These are phyloP conservation scores for Avicennia marina DNA, from an alignment of 257 asterid genomes.

Conservation along the genomic window DNA sequence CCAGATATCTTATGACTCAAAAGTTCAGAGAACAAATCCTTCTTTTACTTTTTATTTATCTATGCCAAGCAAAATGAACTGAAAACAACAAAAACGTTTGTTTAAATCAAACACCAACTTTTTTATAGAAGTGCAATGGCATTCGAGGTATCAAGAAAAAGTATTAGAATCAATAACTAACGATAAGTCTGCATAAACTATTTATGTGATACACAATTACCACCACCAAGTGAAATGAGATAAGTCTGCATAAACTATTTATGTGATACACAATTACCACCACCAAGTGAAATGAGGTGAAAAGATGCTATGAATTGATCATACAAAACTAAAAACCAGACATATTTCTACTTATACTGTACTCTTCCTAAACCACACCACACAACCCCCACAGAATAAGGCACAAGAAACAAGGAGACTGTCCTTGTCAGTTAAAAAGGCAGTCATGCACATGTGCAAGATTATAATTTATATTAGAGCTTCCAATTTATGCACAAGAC, in stretches of 20 bases:
- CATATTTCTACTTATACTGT: not conserved
- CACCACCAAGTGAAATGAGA: not conserved
- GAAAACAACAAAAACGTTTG: not conserved
- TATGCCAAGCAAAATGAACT: not conserved
- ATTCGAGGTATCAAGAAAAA: no score
- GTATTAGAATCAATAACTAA: no score
- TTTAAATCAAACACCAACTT: not conserved
- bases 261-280: not conserved
- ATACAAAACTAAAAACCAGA: not conserved
- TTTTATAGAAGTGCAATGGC: no score
- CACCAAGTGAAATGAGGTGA: not conserved
- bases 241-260: no score
- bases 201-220: not conserved
- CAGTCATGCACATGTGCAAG: not conserved
- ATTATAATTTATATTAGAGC: not conserved
- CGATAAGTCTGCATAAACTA: no score
- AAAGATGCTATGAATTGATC: not conserved
- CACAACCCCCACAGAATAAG: not conserved
- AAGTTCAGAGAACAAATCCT: not conserved
- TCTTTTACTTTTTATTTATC: not conserved
- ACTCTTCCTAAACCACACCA: not conserved
- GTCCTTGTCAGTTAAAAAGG: not conserved
- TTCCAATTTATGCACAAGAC: not conserved
- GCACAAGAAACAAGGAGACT: not conserved
- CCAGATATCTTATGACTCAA: no score